Evolutionary conservation across 225 moss, liverwort and hornwort species (phyloP).

Genomic region (Neckera pumila): DNA sequence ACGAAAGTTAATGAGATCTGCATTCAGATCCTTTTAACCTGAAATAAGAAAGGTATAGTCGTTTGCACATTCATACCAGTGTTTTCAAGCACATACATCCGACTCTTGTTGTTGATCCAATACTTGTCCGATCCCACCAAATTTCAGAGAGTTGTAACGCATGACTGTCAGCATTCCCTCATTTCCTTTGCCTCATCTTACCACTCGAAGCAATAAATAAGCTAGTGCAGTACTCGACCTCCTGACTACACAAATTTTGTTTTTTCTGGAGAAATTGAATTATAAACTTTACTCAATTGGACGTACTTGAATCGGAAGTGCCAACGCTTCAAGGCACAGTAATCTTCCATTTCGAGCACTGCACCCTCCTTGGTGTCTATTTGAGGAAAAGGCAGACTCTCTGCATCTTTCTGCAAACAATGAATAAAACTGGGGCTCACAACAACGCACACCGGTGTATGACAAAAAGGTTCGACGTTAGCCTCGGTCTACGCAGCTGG

Average conservation of each 20-base stretch:
- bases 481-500: background rate
- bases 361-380: conserved; percentile 34
- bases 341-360: conserved; percentile 41
- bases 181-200: background rate
- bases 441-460: conserved; percentile 9
- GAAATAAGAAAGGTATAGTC: background rate
- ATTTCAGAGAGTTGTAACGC: background rate
- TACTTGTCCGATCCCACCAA: conserved; percentile 23
- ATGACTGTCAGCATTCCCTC: background rate
- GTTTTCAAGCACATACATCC: conserved; percentile 78
- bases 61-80: conserved; percentile 24
- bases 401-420: conserved; percentile 59
- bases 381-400: conserved; percentile 35
- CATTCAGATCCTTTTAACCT: background rate
- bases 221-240: background rate
- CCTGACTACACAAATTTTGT: background rate
- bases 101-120: conserved; percentile 79
- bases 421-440: conserved; percentile 11
- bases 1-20: background rate
- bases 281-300: background rate
- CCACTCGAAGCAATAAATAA: background rate
- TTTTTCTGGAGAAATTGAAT: no score
- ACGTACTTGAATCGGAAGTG: conserved; percentile 56
- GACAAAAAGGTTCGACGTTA: background rate
- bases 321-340: conserved; percentile 34